Conservation (phyloP, 768 basidiomycete species). For the Mycena albidolilacea region DNA sequence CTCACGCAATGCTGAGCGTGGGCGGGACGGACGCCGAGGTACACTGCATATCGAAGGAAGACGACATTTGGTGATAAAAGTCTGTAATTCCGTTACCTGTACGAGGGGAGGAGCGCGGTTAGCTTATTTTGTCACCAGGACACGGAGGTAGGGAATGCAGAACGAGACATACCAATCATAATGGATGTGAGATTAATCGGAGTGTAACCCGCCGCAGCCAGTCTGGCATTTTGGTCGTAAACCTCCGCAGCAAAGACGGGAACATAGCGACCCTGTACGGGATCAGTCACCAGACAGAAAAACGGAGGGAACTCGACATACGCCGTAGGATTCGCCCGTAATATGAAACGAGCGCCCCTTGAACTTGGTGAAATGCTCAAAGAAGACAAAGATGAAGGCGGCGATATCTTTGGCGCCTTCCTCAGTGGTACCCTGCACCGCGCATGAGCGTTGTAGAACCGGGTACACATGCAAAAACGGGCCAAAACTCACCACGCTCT, state of each 20-base stretch:
- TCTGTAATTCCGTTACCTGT: conserved; percentile 64
- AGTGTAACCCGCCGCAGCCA: conserved; percentile 56
- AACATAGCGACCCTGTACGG: conserved; percentile 62
- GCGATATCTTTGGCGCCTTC: conserved; percentile 67
- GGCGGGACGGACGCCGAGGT: conserved; percentile 57
- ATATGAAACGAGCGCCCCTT: conserved; percentile 77
- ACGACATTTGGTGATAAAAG: conserved; percentile 52
- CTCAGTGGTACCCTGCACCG: conserved; percentile 4
- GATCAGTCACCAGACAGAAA: neutral
- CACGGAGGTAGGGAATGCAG: too few species aligned
- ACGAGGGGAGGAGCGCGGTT: neutral
- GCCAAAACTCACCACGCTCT: conserved; percentile 56
- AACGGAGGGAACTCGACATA: conserved; percentile 41
- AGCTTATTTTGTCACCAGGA: too few species aligned
- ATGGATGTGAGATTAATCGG: conserved; percentile 66
- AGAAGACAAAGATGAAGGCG: conserved; percentile 80
- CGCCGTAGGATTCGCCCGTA: conserved; percentile 71
- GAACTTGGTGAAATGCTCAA: conserved; percentile 80
- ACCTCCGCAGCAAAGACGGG: conserved; percentile 65
- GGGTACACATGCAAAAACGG: neutral
- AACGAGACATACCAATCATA: conserved; percentile 57
- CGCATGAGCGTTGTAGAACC: neutral
- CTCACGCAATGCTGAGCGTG: conserved; percentile 52
- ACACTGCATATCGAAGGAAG: conserved; percentile 65
- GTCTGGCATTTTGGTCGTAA: conserved; percentile 62